Percentiles rank a stretch among this genome's conserved stretches.
phyloP scores from a whole-genome alignment of 257 asterid genomes.

The Cordia subcordata region DNA sequence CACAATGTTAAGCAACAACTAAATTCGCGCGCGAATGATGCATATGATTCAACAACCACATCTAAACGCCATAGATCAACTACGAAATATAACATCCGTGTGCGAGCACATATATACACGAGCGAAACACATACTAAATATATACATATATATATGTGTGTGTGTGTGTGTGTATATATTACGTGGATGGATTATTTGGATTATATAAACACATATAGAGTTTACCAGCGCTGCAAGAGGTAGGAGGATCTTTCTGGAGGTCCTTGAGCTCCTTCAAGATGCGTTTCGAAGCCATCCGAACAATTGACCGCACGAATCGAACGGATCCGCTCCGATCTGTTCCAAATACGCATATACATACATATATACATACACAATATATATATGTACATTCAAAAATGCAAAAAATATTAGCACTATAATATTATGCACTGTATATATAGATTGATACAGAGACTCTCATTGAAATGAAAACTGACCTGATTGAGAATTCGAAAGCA shows the following conservation, averaged over 20 bases:
- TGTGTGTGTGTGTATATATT: neutral
- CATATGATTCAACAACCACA: no score
- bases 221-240: slow-evolving; percentile 5
- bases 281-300: slow-evolving; percentile 2
- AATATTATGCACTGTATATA: neutral
- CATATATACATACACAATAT: neutral
- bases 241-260: slow-evolving; percentile 7
- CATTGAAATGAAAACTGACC: neutral
- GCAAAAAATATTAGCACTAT: neutral
- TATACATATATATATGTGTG: neutral
- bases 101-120: no score
- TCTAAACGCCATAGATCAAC: no score
- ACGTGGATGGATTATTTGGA: neutral
- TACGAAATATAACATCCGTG: no score
- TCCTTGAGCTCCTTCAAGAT: slow-evolving; percentile 8
- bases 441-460: neutral
- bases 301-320: neutral
- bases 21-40: no score
- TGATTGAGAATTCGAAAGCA: no score
- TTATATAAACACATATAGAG: neutral
- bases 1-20: no score
- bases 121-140: no score
- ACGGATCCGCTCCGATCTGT: neutral
- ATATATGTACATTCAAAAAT: neutral
- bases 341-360: neutral